These are phyloP conservation scores for Evansstolkia leycettana DNA, from an alignment of 495 filamentous ascomycete genomes.

Conservation along the genomic window DNA sequence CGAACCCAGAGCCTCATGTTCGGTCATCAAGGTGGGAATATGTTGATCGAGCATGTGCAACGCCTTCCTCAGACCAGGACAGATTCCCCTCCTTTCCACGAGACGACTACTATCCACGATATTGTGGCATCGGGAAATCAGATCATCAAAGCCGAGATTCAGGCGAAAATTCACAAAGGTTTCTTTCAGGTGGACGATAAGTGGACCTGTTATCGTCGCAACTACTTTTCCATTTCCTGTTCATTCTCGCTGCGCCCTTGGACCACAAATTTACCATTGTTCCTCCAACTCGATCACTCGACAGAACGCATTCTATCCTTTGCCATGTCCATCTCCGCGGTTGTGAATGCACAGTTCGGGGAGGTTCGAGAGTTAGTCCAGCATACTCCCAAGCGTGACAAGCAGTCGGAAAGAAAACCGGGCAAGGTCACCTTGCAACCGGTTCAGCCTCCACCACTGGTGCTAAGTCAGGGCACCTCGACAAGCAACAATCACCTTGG, in stretches of 20 bases:
- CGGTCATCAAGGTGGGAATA: slow-evolving; percentile 13
- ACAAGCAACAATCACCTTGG: slow-evolving; percentile 14
- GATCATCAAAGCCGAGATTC: slow-evolving; percentile 60
- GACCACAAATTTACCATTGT: slow-evolving; percentile 32
- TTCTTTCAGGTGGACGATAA: slow-evolving; percentile 78
- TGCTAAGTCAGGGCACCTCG: slow-evolving; percentile 14
- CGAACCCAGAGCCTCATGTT: slow-evolving; percentile 19
- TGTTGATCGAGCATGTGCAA: slow-evolving; percentile 20
- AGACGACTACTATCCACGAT: slow-evolving; percentile 43
- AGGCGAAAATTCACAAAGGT: slow-evolving; percentile 81
- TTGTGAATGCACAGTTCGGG: slow-evolving; percentile 63
- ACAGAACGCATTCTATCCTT: slow-evolving; percentile 51
- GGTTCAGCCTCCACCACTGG: slow-evolving; percentile 40
- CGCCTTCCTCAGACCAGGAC: slow-evolving; percentile 17
- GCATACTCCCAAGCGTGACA: slow-evolving; percentile 91
- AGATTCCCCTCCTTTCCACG: slow-evolving; percentile 42
- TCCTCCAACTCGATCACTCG: slow-evolving; percentile 38
- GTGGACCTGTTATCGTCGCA: slow-evolving; percentile 93
- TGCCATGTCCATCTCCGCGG: slow-evolving; percentile 75
- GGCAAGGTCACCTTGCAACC: slow-evolving; percentile 58
- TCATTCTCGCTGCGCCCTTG: slow-evolving; percentile 54
- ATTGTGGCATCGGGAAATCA: slow-evolving; percentile 46
- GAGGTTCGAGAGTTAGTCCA: slow-evolving; percentile 83
- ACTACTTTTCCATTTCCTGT: slow-evolving; percentile 87
- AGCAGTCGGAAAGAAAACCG: slow-evolving; percentile 74